Conservation (phyloP, 2,329 filamentous ascomycete species). For the Scedosporium minutisporum region DNA sequence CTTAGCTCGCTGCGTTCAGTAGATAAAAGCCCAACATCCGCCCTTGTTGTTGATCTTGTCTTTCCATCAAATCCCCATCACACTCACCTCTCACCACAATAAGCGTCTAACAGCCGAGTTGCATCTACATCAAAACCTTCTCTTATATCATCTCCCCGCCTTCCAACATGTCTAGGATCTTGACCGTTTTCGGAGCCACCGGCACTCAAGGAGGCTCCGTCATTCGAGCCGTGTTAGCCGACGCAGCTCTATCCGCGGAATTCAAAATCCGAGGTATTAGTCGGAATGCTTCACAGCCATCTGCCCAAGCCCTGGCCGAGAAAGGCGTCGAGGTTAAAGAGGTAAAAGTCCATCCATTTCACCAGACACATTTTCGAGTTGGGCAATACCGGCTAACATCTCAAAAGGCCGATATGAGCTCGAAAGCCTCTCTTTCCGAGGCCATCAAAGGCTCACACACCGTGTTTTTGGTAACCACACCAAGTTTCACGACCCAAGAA, state of each 20-base stretch:
- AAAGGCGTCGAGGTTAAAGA: constrained; percentile 23
- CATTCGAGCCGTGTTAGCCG: constrained; percentile 31
- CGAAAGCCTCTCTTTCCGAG: constrained; percentile 27
- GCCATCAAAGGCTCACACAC: constrained; percentile 33
- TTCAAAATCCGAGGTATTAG: constrained; percentile 38
- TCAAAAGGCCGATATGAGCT: constrained; percentile 11
- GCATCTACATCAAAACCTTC: too few species aligned
- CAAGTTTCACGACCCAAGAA: neutral
- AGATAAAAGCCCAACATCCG: too few species aligned
- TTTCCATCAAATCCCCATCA: too few species aligned
- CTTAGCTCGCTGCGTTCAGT: too few species aligned
- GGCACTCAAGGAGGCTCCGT: constrained; percentile 41
- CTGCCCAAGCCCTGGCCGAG: constrained; percentile 25
- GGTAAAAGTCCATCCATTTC: constrained; percentile 13
- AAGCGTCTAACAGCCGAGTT: too few species aligned
- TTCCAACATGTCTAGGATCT: constrained; percentile 16
- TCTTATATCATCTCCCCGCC: too few species aligned
- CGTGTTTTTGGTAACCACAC: constrained; percentile 22
- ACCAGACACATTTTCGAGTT: too few species aligned
- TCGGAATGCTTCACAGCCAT: constrained; percentile 30
- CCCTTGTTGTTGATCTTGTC: too few species aligned
- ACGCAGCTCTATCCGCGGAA: constrained; percentile 31
- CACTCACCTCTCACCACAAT: too few species aligned
- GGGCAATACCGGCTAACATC: too few species aligned
- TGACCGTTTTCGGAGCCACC: constrained; percentile 38